A percentile compares a stretch with the other conserved stretches of the same genome.
Evolutionary conservation across 1,139 yeast species (phyloP).

Genomic region (Scheffersomyces quercinus): DNA sequence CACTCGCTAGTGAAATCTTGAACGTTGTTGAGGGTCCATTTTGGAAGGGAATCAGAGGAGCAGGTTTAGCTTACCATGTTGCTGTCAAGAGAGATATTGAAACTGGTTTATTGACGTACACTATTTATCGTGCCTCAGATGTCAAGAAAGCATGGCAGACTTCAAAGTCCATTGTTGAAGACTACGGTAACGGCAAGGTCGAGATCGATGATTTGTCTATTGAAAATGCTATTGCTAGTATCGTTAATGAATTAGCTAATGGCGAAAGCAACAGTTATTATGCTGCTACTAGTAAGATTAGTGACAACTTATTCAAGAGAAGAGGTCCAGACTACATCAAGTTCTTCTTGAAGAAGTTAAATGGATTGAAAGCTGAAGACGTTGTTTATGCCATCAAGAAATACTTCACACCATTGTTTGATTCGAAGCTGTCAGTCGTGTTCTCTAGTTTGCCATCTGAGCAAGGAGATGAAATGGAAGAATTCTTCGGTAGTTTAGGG

Average conservation of each 20-base stretch:
- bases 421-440: slow-evolving; percentile 52
- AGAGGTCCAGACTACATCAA: slow-evolving; percentile 62
- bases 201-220: slow-evolving; percentile 59
- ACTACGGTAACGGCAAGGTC: slow-evolving; percentile 53
- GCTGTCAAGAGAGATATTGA: slow-evolving; percentile 60
- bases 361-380: slow-evolving; percentile 56
- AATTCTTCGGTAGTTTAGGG: slow-evolving; percentile 54
- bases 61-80: slow-evolving; percentile 94
- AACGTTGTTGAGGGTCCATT: slow-evolving; percentile 95
- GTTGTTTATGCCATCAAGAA: slow-evolving; percentile 54
- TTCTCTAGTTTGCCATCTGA: slow-evolving; percentile 77
- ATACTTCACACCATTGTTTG: slow-evolving; percentile 66
- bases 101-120: slow-evolving; percentile 64
- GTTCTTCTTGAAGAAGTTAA: slow-evolving; percentile 49
- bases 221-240: slow-evolving; percentile 73
- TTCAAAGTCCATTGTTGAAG: slow-evolving; percentile 67
- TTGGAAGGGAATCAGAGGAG: slow-evolving; percentile 95
- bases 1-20: slow-evolving; percentile 74
- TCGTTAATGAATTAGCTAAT: slow-evolving; percentile 71
- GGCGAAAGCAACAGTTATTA: slow-evolving; percentile 58
- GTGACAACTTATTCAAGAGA: slow-evolving; percentile 63
- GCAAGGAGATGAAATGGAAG: slow-evolving; percentile 49
- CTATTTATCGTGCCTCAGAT: slow-evolving; percentile 83
- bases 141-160: slow-evolving; percentile 68
- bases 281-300: slow-evolving; percentile 67